phyloP scores from a whole-genome alignment of 345 rosid genomes.

The Rhodomyrtus tomentosa region DNA sequence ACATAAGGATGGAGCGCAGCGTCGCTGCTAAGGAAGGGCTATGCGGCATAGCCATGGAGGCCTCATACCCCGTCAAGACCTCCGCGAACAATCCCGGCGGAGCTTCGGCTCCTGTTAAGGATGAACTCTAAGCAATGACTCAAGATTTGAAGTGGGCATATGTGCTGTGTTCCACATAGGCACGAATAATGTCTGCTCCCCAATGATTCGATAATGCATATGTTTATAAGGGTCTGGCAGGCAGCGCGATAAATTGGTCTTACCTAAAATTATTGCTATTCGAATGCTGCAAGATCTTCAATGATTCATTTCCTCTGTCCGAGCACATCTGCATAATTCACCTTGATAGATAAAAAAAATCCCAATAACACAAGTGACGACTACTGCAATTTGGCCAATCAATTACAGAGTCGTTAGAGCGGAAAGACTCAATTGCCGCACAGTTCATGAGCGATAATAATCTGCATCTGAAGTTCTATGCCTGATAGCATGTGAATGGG shows the following conservation, averaged over 20 bases:
- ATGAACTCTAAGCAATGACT: constrained; percentile 23
- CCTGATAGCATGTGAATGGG: too few relatives aligned
- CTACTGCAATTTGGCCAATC: background rate
- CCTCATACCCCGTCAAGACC: constrained; percentile 57
- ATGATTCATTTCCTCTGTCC: background rate
- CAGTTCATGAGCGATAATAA: background rate
- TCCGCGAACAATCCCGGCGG: constrained; percentile 15
- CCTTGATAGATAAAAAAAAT: background rate
- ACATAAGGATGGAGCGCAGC: constrained; percentile 49
- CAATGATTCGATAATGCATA: background rate
- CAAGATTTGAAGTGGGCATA: background rate
- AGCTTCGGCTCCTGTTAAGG: constrained; percentile 5
- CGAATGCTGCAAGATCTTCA: background rate
- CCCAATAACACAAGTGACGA: background rate
- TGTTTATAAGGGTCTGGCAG: background rate
- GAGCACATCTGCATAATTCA: background rate
- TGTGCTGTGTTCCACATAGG: background rate
- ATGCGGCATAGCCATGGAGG: constrained; percentile 66
- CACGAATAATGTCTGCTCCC: background rate
- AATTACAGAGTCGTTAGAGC: background rate
- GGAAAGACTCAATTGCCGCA: background rate
- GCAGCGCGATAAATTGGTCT: background rate
- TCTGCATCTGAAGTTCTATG: too few relatives aligned
- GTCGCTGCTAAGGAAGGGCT: constrained; percentile 30
- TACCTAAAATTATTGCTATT: background rate